Base-by-base conservation (phyloP, 2,329 filamentous ascomycete species). In the Knufia fluminis region DNA sequence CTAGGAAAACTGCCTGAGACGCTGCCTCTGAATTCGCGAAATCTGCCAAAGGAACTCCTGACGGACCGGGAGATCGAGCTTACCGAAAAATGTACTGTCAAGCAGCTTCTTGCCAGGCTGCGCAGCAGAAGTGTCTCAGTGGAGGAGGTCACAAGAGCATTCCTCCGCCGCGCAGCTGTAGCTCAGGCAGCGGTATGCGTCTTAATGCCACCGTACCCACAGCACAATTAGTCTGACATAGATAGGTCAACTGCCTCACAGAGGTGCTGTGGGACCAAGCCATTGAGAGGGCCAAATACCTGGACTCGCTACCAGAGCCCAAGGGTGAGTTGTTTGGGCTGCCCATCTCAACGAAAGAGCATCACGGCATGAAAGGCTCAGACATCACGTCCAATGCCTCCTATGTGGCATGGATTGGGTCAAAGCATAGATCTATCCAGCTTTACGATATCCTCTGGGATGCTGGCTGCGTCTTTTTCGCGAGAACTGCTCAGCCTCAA, bases 401-500 rank as follows among this genome's bases (percentile, higher is more conserved):
- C 28, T 31, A 7, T 31, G 7, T 31, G 28, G n/a, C n/a, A n/a
- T n/a, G n/a, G n/a, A n/a, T n/a, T n/a, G n/a, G n/a, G n/a, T n/a
- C n/a, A n/a, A n/a, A n/a, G n/a, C n/a, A n/a, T n/a, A n/a, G n/a
- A n/a, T n/a, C n/a, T n/a, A 31, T 31, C 14, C 28, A 31, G 28
- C 28, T 14, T 31, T 31, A 14, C 54, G 57, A 45, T 49, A 61
- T 14, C 16, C 12, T 77, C 10, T 61, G 73, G 2, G 58, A 59
- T 12, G 63, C 68, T 3, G 74, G 74, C 3, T 74, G 75, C 1
- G 53, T 59, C 2, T 47, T 51, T 31, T 56, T 51, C 49, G 68
- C 78, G 60, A 76, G 79, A 60, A 79, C 76, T 3, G 78, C 77
- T 52, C 62, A 78, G 1, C 75, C 76, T 2, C 72, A 75, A 52